A percentile compares a stretch with the other conserved stretches of the same genome.
These are phyloP conservation scores for Gelatoporia subvermispora DNA, from an alignment of 768 basidiomycete species.

Conservation along the genomic window DNA sequence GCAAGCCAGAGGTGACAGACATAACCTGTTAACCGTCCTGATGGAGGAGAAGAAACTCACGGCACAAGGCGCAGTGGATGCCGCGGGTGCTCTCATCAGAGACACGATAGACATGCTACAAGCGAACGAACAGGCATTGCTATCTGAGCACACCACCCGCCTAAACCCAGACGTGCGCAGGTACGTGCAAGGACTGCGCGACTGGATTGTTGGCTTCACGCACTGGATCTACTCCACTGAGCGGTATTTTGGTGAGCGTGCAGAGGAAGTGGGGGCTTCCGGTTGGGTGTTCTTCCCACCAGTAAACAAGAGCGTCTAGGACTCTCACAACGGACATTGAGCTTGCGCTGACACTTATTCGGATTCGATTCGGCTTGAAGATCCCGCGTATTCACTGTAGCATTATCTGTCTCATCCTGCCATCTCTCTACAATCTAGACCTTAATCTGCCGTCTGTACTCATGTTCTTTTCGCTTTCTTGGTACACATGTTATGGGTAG, in stretches of 20 bases:
- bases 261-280: slow-evolving; percentile 52
- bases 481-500: no score
- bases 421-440: background rate
- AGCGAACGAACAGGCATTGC: slow-evolving; percentile 9
- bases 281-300: slow-evolving; percentile 53
- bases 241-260: slow-evolving; percentile 52
- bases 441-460: no score
- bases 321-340: background rate
- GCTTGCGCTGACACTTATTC: background rate
- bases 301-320: no score
- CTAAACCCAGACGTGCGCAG: slow-evolving; percentile 24
- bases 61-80: slow-evolving; percentile 46
- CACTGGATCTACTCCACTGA: slow-evolving; percentile 66
- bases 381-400: no score
- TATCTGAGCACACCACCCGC: slow-evolving; percentile 2
- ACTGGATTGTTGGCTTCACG: slow-evolving; percentile 53
- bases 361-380: background rate
- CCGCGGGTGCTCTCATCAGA: slow-evolving; percentile 35
- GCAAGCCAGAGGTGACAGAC: slow-evolving; percentile 29
- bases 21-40: slow-evolving; percentile 49
- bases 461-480: no score
- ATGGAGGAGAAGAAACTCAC: slow-evolving; percentile 39
- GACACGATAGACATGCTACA: slow-evolving; percentile 33
- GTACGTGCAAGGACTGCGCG: slow-evolving; percentile 48
- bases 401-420: background rate